phyloP scores from a whole-genome alignment of 2,329 filamentous ascomycete species.

The Eurotiales sp. region DNA sequence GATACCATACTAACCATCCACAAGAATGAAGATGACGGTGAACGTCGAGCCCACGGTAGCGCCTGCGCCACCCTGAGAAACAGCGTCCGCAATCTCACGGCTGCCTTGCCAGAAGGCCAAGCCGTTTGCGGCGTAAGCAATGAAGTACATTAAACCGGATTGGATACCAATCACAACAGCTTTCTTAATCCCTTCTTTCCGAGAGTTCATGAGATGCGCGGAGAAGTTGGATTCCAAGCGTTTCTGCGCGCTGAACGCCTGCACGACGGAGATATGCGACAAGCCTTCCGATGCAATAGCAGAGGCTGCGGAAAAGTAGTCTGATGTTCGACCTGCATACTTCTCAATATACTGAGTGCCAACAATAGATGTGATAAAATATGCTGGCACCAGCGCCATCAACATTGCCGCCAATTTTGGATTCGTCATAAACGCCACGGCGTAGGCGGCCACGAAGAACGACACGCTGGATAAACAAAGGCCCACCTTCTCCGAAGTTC shows the following conservation, averaged over 20 bases:
- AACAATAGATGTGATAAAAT: conserved; percentile 30
- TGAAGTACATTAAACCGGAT: conserved; percentile 59
- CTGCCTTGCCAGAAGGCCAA: conserved; percentile 65
- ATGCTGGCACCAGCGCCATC: conserved; percentile 54
- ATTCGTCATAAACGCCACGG: conserved; percentile 65
- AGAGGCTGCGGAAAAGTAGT: conserved; percentile 51
- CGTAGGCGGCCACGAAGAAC: conserved; percentile 65
- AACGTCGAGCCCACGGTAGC: conserved; percentile 32
- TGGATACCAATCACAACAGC: conserved; percentile 52
- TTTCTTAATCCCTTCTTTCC: conserved; percentile 54
- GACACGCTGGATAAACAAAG: conserved; percentile 59
- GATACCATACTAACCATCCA: conserved; percentile 35
- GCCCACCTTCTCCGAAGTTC: conserved; percentile 69
- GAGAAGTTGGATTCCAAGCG: conserved; percentile 49
- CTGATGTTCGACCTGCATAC: conserved; percentile 43
- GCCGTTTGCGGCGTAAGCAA: conserved; percentile 61
- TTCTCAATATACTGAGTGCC: conserved; percentile 43
- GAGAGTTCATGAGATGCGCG: conserved; percentile 49
- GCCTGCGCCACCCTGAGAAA: conserved; percentile 23
- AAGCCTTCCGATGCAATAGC: conserved; percentile 58
- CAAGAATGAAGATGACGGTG: conserved; percentile 36
- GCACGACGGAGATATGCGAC: conserved; percentile 54
- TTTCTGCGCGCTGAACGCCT: conserved; percentile 54
- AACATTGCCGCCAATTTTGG: conserved; percentile 61
- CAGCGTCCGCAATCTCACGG: conserved; percentile 43